These are phyloP conservation scores for Moniliophthora roreri DNA, from an alignment of 1,284 basidiomycete genomes.

Conservation along the genomic window DNA sequence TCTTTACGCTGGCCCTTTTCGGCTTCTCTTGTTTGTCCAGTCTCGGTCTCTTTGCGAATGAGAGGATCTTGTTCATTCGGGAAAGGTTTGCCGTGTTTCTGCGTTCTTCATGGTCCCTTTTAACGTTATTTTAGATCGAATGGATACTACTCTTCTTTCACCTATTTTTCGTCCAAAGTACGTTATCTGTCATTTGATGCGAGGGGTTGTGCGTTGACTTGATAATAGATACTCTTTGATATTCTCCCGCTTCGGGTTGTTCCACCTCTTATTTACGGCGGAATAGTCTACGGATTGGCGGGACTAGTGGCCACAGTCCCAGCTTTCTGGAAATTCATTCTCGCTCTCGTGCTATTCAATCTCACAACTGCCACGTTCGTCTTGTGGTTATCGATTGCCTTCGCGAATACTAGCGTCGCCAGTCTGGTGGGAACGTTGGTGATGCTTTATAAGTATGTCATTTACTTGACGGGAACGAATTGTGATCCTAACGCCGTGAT, in stretches of 20 bases:
- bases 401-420: slow-evolving; percentile 84
- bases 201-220: neutral
- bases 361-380: slow-evolving; percentile 91
- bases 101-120: slow-evolving; percentile 1
- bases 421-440: slow-evolving; percentile 92
- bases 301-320: slow-evolving; percentile 89
- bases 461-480: neutral
- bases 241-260: slow-evolving; percentile 92
- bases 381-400: slow-evolving; percentile 85
- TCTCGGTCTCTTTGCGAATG: slow-evolving; percentile 89
- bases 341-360: slow-evolving; percentile 94
- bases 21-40: slow-evolving; percentile 96
- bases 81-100: slow-evolving; percentile 66
- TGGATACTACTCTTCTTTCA: slow-evolving; percentile 94
- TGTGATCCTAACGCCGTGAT: neutral
- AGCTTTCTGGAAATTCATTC: slow-evolving; percentile 97
- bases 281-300: slow-evolving; percentile 91
- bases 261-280: slow-evolving; percentile 92
- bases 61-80: slow-evolving; percentile 93
- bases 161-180: slow-evolving; percentile 93
- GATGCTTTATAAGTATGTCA: slow-evolving; percentile 94
- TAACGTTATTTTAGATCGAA: slow-evolving; percentile 65
- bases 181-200: slow-evolving; percentile 7
- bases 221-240: slow-evolving; percentile 84
- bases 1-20: slow-evolving; percentile 93